A percentile compares a stretch with the other conserved stretches of the same genome.
Evolutionary conservation across 139 green algal species (phyloP).

Genomic region (Pleodorina starrii): DNA sequence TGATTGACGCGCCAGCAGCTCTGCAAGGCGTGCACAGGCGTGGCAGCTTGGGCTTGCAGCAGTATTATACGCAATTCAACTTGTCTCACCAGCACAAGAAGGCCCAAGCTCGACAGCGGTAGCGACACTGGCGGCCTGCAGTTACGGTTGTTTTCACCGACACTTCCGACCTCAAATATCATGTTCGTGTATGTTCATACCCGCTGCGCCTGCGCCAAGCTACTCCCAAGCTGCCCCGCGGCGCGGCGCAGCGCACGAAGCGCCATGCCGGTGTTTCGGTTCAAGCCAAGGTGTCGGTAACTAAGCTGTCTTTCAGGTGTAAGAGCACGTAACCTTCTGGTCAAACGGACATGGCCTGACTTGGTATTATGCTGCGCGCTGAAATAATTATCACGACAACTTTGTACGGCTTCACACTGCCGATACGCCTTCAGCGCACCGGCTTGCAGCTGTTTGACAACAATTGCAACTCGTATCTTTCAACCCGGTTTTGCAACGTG

Average conservation of each 20-base stretch:
- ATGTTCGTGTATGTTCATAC: neutral
- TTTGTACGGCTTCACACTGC: neutral
- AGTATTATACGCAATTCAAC: neutral
- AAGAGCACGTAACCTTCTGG: too few relatives aligned
- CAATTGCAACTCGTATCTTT: neutral
- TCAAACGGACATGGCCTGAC: too few relatives aligned
- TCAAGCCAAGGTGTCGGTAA: neutral
- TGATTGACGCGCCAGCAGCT: slow-evolving; percentile 21
- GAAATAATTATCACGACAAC: neutral
- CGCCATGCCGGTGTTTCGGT: slow-evolving; percentile 38
- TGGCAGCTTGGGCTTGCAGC: neutral
- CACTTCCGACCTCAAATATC: neutral
- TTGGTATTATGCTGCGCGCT: too few relatives aligned
- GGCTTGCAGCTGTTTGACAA: neutral
- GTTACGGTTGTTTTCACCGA: slow-evolving; percentile 12
- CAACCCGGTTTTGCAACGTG: too few relatives aligned
- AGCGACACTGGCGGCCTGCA: slow-evolving; percentile 44
- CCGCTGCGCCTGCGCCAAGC: slow-evolving; percentile 29
- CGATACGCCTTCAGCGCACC: neutral
- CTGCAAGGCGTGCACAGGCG: neutral
- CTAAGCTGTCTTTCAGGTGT: too few relatives aligned
- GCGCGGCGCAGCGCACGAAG: slow-evolving; percentile 29
- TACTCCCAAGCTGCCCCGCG: slow-evolving; percentile 34
- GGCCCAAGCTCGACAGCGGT: slow-evolving; percentile 11
- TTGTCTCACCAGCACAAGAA: slow-evolving; percentile 11